A percentile compares a stretch with the other conserved stretches of the same genome.
These are phyloP conservation scores for Hortiboletus flavorubellus DNA, from an alignment of 768 basidiomycete species.

Conservation along the genomic window DNA sequence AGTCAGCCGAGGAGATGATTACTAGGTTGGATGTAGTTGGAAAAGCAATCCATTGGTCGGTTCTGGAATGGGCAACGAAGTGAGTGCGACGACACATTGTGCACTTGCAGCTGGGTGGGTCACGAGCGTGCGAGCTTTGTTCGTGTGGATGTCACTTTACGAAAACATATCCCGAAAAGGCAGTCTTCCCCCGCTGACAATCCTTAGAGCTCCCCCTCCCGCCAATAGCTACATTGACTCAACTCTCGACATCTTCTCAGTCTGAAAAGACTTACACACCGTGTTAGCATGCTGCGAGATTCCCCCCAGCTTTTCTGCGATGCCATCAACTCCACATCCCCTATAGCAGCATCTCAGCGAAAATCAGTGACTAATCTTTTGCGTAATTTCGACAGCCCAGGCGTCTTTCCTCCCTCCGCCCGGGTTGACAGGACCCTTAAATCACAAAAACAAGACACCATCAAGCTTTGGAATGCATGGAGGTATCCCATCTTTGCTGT, in stretches of 20 bases:
- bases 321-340: constrained; percentile 8
- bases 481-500: constrained; percentile 65
- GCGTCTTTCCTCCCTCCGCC: constrained; percentile 68
- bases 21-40: constrained; percentile 37
- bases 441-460: constrained; percentile 48
- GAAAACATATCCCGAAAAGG: constrained; percentile 24
- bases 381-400: constrained; percentile 61
- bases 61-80: neutral
- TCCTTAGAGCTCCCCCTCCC: neutral
- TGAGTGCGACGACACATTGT: neutral
- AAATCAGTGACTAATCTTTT: constrained; percentile 29
- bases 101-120: neutral
- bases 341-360: constrained; percentile 13
- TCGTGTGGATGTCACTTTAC: neutral
- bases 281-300: constrained; percentile 24
- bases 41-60: neutral
- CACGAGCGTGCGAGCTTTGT: neutral
- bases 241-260: neutral
- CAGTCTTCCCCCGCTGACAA: constrained; percentile 6
- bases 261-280: neutral
- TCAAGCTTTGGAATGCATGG: constrained; percentile 70
- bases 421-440: constrained; percentile 69
- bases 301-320: constrained; percentile 20
- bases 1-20: constrained; percentile 82
- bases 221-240: neutral